These are phyloP conservation scores for Syncephalastrum racemosum DNA, from an alignment of 371 early-diverging fungal genomes.

Conservation along the genomic window DNA sequence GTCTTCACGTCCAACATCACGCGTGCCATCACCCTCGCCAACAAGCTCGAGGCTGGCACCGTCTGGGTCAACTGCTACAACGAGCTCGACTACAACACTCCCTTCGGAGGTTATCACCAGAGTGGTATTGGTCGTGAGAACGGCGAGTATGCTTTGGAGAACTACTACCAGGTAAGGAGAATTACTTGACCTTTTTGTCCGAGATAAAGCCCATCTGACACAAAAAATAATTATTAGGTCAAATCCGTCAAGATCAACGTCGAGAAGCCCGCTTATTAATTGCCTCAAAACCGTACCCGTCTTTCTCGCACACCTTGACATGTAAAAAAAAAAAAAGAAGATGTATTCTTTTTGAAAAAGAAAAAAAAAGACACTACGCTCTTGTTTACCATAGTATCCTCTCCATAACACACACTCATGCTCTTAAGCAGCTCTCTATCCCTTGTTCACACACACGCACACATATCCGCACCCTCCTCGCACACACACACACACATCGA, in stretches of 20 bases:
- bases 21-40: slow-evolving; percentile 67
- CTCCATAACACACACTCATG: no score
- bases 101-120: slow-evolving; percentile 87
- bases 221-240: slow-evolving; percentile 14
- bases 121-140: slow-evolving; percentile 82
- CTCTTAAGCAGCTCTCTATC: no score
- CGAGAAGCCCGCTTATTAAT: neutral
- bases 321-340: no score
- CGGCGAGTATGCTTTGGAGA: slow-evolving; percentile 72
- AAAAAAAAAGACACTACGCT: no score
- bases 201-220: slow-evolving; percentile 3
- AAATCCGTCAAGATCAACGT: slow-evolving; percentile 45
- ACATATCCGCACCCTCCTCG: no score
- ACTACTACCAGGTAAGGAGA: slow-evolving; percentile 57
- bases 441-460: no score
- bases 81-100: slow-evolving; percentile 37
- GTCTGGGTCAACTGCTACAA: slow-evolving; percentile 23
- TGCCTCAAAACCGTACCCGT: no score
- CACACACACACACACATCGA: no score
- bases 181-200: neutral
- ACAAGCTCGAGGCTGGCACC: slow-evolving; percentile 31
- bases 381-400: no score
- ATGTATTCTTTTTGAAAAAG: no score
- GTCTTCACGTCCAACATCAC: slow-evolving; percentile 75
- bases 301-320: no score